These are phyloP conservation scores for Mangifera indica DNA, from an alignment of 345 rosid genomes.

Conservation along the genomic window DNA sequence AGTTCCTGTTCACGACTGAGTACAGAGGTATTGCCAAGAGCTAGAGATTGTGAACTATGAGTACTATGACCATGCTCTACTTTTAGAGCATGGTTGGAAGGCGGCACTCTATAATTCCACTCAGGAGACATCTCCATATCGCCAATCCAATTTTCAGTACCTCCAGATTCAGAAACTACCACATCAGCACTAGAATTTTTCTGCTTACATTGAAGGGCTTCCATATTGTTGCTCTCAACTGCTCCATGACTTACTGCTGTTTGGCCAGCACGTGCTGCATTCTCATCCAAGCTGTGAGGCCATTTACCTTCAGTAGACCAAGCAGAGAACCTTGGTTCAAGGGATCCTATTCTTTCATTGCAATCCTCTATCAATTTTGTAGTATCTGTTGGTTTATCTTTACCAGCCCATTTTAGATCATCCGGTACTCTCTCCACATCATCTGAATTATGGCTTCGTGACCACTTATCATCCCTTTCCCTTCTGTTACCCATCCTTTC, in stretches of 20 bases:
- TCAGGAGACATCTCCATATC: slow-evolving; percentile 85
- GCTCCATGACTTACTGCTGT: slow-evolving; percentile 21
- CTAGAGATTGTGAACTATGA: slow-evolving; percentile 32
- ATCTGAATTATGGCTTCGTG: slow-evolving; percentile 32
- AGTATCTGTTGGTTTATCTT: slow-evolving; percentile 24
- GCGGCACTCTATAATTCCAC: slow-evolving; percentile 55
- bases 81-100: slow-evolving; percentile 37
- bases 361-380: slow-evolving; percentile 34
- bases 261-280: slow-evolving; percentile 22
- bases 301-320: slow-evolving; percentile 40
- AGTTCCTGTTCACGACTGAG: slow-evolving; percentile 28
- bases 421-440: slow-evolving; percentile 30
- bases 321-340: slow-evolving; percentile 31
- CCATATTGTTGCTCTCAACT: slow-evolving; percentile 28
- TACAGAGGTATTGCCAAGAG: slow-evolving; percentile 24
- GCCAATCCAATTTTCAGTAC: slow-evolving; percentile 50
- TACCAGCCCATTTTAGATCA: slow-evolving; percentile 22
- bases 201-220: slow-evolving; percentile 27
- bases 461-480: slow-evolving; percentile 40
- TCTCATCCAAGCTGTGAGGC: slow-evolving; percentile 30
- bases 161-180: slow-evolving; percentile 38
- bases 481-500: slow-evolving; percentile 29
- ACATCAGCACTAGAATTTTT: slow-evolving; percentile 29
- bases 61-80: slow-evolving; percentile 32
- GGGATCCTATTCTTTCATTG: slow-evolving; percentile 27